phyloP scores from a whole-genome alignment of 805 yeast genomes.

The Barnettozyma wickerhamii region DNA sequence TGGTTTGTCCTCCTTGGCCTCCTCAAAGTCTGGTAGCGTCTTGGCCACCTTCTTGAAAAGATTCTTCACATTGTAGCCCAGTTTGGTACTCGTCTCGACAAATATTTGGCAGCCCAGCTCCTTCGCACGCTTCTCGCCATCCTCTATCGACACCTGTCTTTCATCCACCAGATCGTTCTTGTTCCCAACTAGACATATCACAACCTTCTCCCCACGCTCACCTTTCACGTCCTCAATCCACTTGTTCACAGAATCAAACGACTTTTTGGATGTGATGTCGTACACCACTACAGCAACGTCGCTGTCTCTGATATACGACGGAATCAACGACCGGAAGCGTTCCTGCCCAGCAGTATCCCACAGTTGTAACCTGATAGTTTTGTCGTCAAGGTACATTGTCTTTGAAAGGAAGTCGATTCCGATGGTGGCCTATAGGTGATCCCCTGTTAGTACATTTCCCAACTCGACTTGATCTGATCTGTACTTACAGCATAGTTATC shows the following conservation, averaged over 20 bases:
- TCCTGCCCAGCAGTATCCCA: slow-evolving; percentile 99
- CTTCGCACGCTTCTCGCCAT: slow-evolving; percentile 76
- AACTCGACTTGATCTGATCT: background rate
- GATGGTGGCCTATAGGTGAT: slow-evolving; percentile 82
- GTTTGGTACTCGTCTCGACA: slow-evolving; percentile 92
- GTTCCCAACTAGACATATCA: slow-evolving; percentile 88
- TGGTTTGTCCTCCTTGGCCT: slow-evolving; percentile 21
- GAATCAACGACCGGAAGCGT: slow-evolving; percentile 89
- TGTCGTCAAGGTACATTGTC: slow-evolving; percentile 94
- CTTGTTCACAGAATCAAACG: slow-evolving; percentile 77
- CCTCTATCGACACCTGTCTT: slow-evolving; percentile 78
- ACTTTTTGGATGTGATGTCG: slow-evolving; percentile 82
- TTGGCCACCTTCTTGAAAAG: slow-evolving; percentile 89
- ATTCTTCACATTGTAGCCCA: slow-evolving; percentile 88
- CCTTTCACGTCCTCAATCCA: slow-evolving; percentile 95
- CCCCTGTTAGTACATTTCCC: background rate
- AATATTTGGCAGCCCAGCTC: slow-evolving; percentile 71
- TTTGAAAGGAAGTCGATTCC: slow-evolving; percentile 95
- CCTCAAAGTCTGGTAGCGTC: slow-evolving; percentile 78
- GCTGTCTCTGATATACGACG: slow-evolving; percentile 92
- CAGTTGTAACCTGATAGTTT: slow-evolving; percentile 87
- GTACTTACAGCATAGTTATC: slow-evolving; percentile 69
- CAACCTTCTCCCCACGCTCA: slow-evolving; percentile 88
- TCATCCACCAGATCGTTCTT: slow-evolving; percentile 78
- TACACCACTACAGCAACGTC: slow-evolving; percentile 97